Evolutionary conservation across 306 rosid genomes (phyloP).

Genomic region (Clitoria ternatea): DNA sequence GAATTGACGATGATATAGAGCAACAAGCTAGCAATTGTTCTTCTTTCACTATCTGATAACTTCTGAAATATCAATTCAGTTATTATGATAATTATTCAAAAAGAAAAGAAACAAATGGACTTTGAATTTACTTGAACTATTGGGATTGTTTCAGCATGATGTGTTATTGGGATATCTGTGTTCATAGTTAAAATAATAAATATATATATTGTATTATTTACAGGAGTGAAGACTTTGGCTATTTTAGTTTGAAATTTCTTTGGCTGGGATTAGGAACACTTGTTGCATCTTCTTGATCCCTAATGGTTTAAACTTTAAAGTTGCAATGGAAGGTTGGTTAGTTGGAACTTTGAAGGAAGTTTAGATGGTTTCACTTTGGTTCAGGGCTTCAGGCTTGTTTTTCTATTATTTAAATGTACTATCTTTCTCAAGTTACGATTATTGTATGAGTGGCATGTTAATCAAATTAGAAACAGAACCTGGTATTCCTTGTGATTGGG

Average conservation of each 20-base stretch:
- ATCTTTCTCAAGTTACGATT: not conserved
- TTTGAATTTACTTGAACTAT: not conserved
- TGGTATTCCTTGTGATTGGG: not conserved
- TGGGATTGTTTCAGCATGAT: not conserved
- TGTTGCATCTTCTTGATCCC: not conserved
- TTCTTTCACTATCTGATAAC: not conserved
- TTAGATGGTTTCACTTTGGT: not conserved
- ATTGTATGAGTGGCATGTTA: not conserved
- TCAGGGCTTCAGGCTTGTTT: conserved; percentile 10
- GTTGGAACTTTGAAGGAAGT: not conserved
- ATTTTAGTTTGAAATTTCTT: not conserved
- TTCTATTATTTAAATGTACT: not conserved
- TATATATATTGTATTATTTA: too few species aligned
- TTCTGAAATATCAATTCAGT: not conserved
- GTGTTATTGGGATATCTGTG: not conserved
- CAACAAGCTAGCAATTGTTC: not conserved
- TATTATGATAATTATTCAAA: not conserved
- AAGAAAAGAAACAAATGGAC: not conserved
- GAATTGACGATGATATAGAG: not conserved
- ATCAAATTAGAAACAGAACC: not conserved
- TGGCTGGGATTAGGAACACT: not conserved
- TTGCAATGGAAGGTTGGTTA: not conserved
- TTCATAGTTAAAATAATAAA: not conserved
- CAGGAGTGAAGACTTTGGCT: not conserved
- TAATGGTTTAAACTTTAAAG: not conserved